phyloP scores from a whole-genome alignment of 2,329 filamentous ascomycete species.

The Knoxdaviesia proteae region DNA sequence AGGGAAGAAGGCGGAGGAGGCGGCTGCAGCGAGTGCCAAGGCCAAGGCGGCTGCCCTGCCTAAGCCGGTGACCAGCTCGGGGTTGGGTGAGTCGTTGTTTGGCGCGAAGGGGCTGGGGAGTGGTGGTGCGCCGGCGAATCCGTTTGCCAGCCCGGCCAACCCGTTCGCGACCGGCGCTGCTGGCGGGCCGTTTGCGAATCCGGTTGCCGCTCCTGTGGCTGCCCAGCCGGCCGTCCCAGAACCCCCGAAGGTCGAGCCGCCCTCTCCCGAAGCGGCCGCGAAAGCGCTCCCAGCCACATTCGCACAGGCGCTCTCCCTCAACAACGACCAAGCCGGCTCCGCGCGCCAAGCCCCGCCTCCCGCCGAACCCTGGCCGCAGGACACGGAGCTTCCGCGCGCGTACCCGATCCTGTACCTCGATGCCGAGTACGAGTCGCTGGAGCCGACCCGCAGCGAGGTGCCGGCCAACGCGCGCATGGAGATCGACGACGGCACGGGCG shows the following conservation, averaged over 20 bases:
- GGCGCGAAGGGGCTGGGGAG: slow-evolving; percentile 32
- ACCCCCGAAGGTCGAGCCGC: not conserved
- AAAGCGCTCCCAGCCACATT: slow-evolving; percentile 38
- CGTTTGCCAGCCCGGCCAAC: slow-evolving; percentile 33
- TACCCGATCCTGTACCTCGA: slow-evolving; percentile 71
- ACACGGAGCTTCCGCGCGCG: slow-evolving; percentile 40
- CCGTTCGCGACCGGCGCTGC: slow-evolving; percentile 32
- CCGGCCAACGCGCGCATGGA: slow-evolving; percentile 21
- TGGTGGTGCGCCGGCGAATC: slow-evolving; percentile 14
- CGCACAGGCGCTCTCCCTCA: slow-evolving; percentile 56
- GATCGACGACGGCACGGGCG: slow-evolving; percentile 13
- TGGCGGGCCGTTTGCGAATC: not conserved
- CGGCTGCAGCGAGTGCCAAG: slow-evolving; percentile 9
- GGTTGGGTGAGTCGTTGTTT: slow-evolving; percentile 48
- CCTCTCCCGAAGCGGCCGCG: slow-evolving; percentile 8
- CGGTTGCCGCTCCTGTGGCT: slow-evolving; percentile 3
- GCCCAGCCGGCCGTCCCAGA: slow-evolving; percentile 4
- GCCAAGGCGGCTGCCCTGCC: slow-evolving; percentile 10
- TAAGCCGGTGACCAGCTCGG: slow-evolving; percentile 10
- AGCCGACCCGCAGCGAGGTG: slow-evolving; percentile 30
- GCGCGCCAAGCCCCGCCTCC: slow-evolving; percentile 15
- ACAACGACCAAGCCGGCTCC: slow-evolving; percentile 22
- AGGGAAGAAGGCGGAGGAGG: slow-evolving; percentile 13
- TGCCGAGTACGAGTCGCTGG: slow-evolving; percentile 79
- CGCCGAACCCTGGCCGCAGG: slow-evolving; percentile 55